These are phyloP conservation scores for Trypanosoma scelopori DNA, from an alignment of 208 protist genomes.

Conservation along the genomic window DNA sequence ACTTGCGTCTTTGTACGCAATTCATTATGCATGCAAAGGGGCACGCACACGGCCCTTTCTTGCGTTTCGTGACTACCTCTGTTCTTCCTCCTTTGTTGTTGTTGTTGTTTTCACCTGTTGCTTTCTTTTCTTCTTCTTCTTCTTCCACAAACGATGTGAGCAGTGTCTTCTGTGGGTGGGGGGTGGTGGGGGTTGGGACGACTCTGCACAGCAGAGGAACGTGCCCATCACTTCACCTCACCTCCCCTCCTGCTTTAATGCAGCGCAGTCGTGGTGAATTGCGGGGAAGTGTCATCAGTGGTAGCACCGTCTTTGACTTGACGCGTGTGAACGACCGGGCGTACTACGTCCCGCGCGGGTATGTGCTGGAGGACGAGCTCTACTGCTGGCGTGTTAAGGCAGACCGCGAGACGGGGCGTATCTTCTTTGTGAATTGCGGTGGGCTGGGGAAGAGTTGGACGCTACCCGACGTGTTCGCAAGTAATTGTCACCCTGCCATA, in stretches of 20 bases:
- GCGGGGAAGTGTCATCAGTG: constrained; percentile 9
- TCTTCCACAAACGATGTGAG: neutral
- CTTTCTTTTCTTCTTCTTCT: neutral
- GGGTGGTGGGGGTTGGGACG: too few species aligned
- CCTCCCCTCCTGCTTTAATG: neutral
- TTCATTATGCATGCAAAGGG: too few species aligned
- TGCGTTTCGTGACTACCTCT: neutral
- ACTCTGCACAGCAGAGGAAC: too few species aligned
- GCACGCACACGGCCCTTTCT: too few species aligned
- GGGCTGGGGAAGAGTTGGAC: constrained; percentile 15
- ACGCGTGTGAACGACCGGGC: constrained; percentile 9
- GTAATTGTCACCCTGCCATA: neutral
- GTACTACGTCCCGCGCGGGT: constrained; percentile 17
- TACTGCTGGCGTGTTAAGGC: constrained; percentile 22
- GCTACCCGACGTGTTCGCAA: constrained; percentile 17
- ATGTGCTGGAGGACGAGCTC: constrained; percentile 13
- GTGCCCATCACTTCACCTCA: too few species aligned
- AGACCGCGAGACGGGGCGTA: constrained; percentile 17
- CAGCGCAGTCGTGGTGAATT: constrained; percentile 2
- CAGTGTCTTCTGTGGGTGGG: neutral
- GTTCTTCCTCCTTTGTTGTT: constrained; percentile 10
- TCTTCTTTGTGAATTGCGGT: constrained; percentile 25
- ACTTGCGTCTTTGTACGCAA: neutral
- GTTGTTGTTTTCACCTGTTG: too few species aligned
- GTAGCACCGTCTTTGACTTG: constrained; percentile 14